Base-by-base conservation (phyloP, 2,329 filamentous ascomycete species). In the Gaeumannomyces tritici region DNA sequence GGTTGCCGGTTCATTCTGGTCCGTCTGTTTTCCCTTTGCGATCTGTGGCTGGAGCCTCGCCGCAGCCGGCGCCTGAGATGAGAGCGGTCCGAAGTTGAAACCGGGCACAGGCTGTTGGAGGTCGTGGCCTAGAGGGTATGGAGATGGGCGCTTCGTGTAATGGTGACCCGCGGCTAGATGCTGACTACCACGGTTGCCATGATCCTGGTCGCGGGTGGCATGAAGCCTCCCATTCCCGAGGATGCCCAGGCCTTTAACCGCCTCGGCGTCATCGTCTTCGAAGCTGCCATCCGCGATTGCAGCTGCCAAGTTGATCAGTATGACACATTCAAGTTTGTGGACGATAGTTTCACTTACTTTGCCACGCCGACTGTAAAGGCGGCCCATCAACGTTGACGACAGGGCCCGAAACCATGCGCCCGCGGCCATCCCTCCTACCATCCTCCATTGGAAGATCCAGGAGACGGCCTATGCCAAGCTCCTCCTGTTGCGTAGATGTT, bases 181-280 rank as follows among this genome's bases (percentile, higher is more conserved):
- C 7, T 24, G 18, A 24, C 21, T 21, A 11, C 42, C 42, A 21
- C 42, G 21, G 42, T 51, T 51, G 21, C 21, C 42, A 59, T 61
- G 29, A 68, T 61, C 9, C 51, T 67, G 42, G 66, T 73, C 76
- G 1, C 75, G 75, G 7, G 70, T 73, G 3, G 70, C 68, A 60
- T 68, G 72, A 1, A 64, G 67, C 59, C 77, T 66, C 21, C 69
- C 68, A 11, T 64, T 66, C 6, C 64, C 73, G 9, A 74, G 65
- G 62, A n/a, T 47, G 26, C 59, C 57, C n/a, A 63, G 51, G 12
- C 56, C 62, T n/a, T 61, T 59, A 21, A 63, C 62, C 8, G 9
- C 55, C 51, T 63, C 60, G 5, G 62, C 62, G 26, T 63, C 62
- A 13, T 63, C 59, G 47, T 63, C 62, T 1, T 63, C 26, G 57